phyloP scores from a whole-genome alignment of 768 basidiomycete genomes.

The Paxillus involutus region DNA sequence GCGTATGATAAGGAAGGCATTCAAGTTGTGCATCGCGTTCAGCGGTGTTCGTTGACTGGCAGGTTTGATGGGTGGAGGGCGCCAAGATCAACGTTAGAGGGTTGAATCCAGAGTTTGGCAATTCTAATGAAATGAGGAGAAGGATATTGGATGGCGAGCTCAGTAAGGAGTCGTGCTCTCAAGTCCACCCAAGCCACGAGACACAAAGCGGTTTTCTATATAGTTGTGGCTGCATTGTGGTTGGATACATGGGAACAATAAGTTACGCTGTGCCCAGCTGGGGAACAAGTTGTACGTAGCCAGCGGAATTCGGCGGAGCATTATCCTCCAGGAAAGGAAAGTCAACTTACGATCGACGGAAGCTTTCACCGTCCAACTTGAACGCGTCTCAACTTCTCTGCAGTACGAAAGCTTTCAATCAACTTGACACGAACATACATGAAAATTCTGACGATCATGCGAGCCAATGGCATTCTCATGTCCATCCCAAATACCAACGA shows the following conservation, averaged over 20 bases:
- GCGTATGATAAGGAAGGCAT: conserved; percentile 56
- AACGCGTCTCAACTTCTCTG: too few species aligned
- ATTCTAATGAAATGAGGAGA: background rate
- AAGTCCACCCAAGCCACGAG: conserved; percentile 19
- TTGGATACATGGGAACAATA: conserved; percentile 21
- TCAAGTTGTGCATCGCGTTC: conserved; percentile 36
- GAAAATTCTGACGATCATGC: too few species aligned
- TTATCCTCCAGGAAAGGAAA: conserved; percentile 32
- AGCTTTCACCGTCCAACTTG: too few species aligned
- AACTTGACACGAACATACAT: too few species aligned
- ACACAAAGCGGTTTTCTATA: conserved; percentile 5
- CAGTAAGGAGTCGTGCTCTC: background rate
- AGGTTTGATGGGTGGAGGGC: conserved; percentile 1
- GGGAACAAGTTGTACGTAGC: conserved; percentile 14
- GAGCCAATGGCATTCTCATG: too few species aligned
- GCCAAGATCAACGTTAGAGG: background rate
- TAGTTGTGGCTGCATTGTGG: conserved; percentile 9
- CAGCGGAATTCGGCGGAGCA: background rate
- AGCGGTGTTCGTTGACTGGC: conserved; percentile 2
- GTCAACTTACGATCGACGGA: background rate
- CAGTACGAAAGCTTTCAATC: too few species aligned
- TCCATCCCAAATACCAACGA: too few species aligned
- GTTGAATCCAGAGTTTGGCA: background rate
- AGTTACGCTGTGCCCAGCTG: background rate
- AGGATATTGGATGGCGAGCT: conserved; percentile 11